Conservation (phyloP, 768 basidiomycete genomes). For the Rhizopogon roseolus region DNA sequence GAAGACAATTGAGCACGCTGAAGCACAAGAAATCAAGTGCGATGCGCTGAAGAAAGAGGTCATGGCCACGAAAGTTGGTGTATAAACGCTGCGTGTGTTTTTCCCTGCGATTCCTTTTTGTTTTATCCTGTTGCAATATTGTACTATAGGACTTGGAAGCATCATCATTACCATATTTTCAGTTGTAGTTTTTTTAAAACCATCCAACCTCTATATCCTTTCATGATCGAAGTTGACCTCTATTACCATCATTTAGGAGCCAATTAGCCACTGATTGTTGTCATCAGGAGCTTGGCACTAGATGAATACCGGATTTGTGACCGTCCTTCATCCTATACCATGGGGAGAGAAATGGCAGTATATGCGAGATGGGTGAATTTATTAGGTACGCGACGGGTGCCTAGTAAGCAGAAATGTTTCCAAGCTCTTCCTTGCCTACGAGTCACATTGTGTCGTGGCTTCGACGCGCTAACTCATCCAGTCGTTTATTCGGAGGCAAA, state of each 20-base stretch:
- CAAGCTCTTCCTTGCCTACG: no score
- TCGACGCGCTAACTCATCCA: neutral
- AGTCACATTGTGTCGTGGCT: neutral
- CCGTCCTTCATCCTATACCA: no score
- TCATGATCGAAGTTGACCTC: no score
- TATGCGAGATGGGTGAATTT: neutral
- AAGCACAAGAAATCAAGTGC: slow-evolving; percentile 50
- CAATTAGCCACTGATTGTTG: no score
- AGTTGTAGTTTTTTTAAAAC: neutral
- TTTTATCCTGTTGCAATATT: neutral
- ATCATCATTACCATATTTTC: neutral
- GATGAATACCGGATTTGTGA: no score
- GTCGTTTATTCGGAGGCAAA: no score
- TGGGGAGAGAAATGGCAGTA: neutral
- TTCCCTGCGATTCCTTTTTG: neutral
- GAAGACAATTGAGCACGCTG: slow-evolving; percentile 57
- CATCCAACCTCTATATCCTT: neutral
- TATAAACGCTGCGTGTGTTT: slow-evolving; percentile 6
- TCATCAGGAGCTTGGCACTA: no score
- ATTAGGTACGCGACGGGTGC: no score
- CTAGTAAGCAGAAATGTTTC: neutral
- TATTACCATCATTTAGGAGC: no score
- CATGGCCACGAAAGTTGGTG: slow-evolving; percentile 15
- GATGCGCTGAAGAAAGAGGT: slow-evolving; percentile 44
- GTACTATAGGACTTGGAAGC: neutral